phyloP scores from a whole-genome alignment of 305 asterid species.

The Petunia hybrid region DNA sequence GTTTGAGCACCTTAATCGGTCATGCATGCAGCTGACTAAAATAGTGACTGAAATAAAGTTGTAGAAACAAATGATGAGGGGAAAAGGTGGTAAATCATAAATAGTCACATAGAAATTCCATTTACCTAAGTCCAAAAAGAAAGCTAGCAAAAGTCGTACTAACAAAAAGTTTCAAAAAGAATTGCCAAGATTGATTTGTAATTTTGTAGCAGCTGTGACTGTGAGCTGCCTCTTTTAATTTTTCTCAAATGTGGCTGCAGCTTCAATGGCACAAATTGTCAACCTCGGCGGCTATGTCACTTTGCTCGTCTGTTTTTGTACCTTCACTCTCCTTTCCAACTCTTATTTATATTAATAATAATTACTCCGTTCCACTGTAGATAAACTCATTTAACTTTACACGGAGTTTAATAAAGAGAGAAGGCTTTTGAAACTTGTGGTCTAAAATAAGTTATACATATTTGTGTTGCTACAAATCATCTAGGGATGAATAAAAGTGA shows the following conservation, averaged over 20 bases:
- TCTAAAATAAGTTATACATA: no score
- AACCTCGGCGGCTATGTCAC: neutral
- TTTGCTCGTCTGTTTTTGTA: neutral
- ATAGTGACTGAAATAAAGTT: neutral
- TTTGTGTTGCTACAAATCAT: no score
- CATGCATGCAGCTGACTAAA: neutral
- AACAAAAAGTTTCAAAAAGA: neutral
- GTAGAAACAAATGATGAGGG: neutral
- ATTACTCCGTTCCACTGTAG: no score
- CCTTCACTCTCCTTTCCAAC: neutral
- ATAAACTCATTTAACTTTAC: no score
- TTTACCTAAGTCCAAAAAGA: conserved; percentile 25
- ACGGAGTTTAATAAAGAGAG: no score
- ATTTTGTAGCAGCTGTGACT: neutral
- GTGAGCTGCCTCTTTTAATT: neutral
- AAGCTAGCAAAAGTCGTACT: neutral
- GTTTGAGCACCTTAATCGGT: neutral
- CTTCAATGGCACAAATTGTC: neutral
- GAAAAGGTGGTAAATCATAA: conserved; percentile 1
- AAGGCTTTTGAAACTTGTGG: no score
- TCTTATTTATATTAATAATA: no score
- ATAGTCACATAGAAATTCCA: neutral
- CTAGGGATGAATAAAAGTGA: no score
- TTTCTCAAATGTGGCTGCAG: conserved; percentile 19
- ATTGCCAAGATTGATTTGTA: neutral